Base-by-base conservation (phyloP, 495 filamentous ascomycete species). In the Penicillium canariense region DNA sequence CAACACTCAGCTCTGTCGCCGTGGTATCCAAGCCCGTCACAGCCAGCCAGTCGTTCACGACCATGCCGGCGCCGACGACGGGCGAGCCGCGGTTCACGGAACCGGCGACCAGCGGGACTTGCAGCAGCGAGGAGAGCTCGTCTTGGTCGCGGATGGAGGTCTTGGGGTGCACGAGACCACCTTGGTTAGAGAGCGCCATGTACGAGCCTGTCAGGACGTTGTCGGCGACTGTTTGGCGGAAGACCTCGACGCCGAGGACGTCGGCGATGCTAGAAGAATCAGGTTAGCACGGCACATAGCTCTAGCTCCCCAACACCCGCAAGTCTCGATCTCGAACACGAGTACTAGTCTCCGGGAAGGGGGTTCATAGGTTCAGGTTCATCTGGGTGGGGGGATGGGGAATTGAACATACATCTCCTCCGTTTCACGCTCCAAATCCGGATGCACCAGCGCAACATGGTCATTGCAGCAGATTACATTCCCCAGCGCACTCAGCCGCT, bases 21-120 rank as follows among this genome's bases (percentile, higher is more conserved):
- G 94, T 98, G 12, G 94, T 98, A 67, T 97, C 95, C 40, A 97
- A 75, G 9, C 94, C 90, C 3, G 91, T 95, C n/a, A 98, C 89
- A 8, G 94, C 95, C 73, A 97, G 82, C 94, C 94, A 97, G 77
- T 98, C 94, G 68, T 98, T 98, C 51, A 98, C 94, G 9, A 98
- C 94, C 90, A 97, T 96, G 22, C 94, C 94, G 10, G 94, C 94
- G 22, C 94, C 94, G 27, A 98, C 90, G n/a, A 97, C 91, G 36
- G 89, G 83, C 55, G 84, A 88, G 30, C 94, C 95, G 52, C 94
- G 83, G 73, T 98, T 98, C 18, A 98, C 87, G 63, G 83, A 88
- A 27, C 94, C 94, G 0, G 94, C 94, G 2, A 98, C 94, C 2
- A 98, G 83, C 9, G 94, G 94, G 44, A 98, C 92, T 74, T 97